Percentiles rank a stretch among this genome's conserved stretches.
Conservation (phyloP, 2,329 filamentous ascomycete genomes). For the Sporothrix humicola region DNA sequence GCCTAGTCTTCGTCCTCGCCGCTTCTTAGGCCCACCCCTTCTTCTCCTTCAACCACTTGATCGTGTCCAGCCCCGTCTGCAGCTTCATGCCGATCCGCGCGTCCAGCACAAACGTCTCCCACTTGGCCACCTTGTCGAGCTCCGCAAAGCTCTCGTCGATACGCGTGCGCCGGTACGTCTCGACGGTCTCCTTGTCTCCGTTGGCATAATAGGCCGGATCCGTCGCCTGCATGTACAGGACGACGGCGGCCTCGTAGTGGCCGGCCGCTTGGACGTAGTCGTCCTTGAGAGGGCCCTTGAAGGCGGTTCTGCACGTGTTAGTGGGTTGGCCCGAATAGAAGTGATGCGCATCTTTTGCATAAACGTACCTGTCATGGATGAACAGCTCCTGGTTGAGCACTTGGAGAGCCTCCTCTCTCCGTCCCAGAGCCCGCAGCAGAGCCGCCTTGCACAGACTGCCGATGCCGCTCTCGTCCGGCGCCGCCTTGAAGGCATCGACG, state of each 20-base stretch:
- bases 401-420: constrained; percentile 67
- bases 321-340: background rate
- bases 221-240: constrained; percentile 74
- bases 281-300: constrained; percentile 67
- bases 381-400: constrained; percentile 71
- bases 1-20: background rate
- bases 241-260: constrained; percentile 84
- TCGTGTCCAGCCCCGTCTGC: constrained; percentile 69
- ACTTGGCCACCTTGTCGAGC: constrained; percentile 70
- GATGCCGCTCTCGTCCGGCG: constrained; percentile 67
- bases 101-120: constrained; percentile 76
- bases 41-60: constrained; percentile 60
- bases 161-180: constrained; percentile 53
- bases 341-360: too few species aligned
- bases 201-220: constrained; percentile 45
- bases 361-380: constrained; percentile 59
- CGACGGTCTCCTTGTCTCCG: constrained; percentile 37
- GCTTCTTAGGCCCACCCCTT: constrained; percentile 44
- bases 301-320: constrained; percentile 43
- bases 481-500: constrained; percentile 55
- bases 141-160: constrained; percentile 67
- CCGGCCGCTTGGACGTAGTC: constrained; percentile 76
- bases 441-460: constrained; percentile 70
- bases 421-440: constrained; percentile 67
- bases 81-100: constrained; percentile 75